phyloP scores from a whole-genome alignment of 164 flowering plant genomes.

The Berberis thunbergii region DNA sequence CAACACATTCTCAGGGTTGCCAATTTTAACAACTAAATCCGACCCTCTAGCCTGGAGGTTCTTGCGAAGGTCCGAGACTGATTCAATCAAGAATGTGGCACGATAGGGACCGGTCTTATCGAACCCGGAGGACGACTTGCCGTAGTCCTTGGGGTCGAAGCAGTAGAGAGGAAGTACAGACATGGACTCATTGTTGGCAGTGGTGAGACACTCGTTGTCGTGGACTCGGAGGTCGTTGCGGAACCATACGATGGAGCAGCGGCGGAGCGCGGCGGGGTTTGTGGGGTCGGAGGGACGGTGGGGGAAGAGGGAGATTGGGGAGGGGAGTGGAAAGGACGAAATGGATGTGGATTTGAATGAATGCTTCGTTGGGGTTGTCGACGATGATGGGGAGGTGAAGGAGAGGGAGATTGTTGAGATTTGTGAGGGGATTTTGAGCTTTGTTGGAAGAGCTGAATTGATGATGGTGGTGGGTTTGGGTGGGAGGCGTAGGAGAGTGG shows the following conservation, averaged over 20 bases:
- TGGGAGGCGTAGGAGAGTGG: slow-evolving; percentile 20
- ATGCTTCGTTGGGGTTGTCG: slow-evolving; percentile 12
- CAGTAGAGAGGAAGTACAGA: slow-evolving; percentile 85
- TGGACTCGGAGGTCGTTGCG: slow-evolving; percentile 79
- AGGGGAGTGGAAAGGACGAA: slow-evolving; percentile 55
- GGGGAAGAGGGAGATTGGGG: slow-evolving; percentile 42
- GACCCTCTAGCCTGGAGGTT: slow-evolving; percentile 67
- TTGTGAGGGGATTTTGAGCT: slow-evolving; percentile 59
- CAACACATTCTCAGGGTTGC: slow-evolving; percentile 72
- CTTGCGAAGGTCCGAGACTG: slow-evolving; percentile 66
- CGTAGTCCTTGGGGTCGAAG: slow-evolving; percentile 85
- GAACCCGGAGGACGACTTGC: slow-evolving; percentile 82
- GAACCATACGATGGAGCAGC: slow-evolving; percentile 84
- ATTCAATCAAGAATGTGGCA: slow-evolving; percentile 67
- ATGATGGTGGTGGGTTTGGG: too few species aligned
- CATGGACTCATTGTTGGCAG: slow-evolving; percentile 69
- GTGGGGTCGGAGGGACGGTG: slow-evolving; percentile 68
- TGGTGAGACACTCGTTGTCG: slow-evolving; percentile 77
- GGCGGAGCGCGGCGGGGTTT: slow-evolving; percentile 56
- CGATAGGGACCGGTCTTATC: slow-evolving; percentile 82
- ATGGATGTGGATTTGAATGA: slow-evolving; percentile 36
- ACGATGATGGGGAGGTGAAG: slow-evolving; percentile 9
- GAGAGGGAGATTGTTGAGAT: slow-evolving; percentile 38
- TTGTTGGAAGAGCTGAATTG: slow-evolving; percentile 23
- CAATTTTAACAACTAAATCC: slow-evolving; percentile 76